Base-by-base conservation (phyloP, 2,329 filamentous ascomycete species). In the Neofusicoccum laricinum region DNA sequence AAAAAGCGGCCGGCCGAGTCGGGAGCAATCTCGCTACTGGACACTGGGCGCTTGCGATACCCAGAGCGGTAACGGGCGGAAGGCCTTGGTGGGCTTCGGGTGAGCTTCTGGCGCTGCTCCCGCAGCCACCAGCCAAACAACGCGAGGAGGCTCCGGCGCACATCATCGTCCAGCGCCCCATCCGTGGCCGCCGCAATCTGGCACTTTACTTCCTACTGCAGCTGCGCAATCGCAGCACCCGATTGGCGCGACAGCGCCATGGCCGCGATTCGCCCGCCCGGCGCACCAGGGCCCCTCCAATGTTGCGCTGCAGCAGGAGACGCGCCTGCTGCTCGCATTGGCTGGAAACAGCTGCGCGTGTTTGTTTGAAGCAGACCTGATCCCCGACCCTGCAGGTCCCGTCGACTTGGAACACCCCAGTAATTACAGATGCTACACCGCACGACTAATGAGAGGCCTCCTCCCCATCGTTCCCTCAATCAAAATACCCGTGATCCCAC, bases 331-430 rank as follows among this genome's bases (percentile, higher is more conserved):
- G 51, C 51, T 55, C 51, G 34, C 51, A 55, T 55, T 55, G 51
- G 51, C 51, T 55, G 11, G 34, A 55, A 48, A 48, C 45, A 48
- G 45, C 45, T 4, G 45, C 25, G 45, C 38, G 53, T 21, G 38
- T 19, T 32, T 41, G 53, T 32, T 58, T 58, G 21, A 45, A 32
- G 38, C 53, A 43, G 25, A 58, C 53, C 53, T 32, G 15, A 53
- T 53, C 32, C 50, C 32, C 32, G 50, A 38, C 50, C 38, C 8
- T 43, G 53, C 38, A 21, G 40, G 38, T 32, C 21, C 38, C 53
- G 17, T 58, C 17, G 53, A 58, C 53, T 45, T 58, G 53, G 53
- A 58, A 58, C 38, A 58, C 21, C 53, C 53, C 53, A 58, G 53
- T 12, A 58, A 38, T 43, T 58, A 45, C 36, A 57, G 51, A 15